Evolutionary conservation across 169 alveolate species (phyloP).

Genomic region (Theileria parva): DNA sequence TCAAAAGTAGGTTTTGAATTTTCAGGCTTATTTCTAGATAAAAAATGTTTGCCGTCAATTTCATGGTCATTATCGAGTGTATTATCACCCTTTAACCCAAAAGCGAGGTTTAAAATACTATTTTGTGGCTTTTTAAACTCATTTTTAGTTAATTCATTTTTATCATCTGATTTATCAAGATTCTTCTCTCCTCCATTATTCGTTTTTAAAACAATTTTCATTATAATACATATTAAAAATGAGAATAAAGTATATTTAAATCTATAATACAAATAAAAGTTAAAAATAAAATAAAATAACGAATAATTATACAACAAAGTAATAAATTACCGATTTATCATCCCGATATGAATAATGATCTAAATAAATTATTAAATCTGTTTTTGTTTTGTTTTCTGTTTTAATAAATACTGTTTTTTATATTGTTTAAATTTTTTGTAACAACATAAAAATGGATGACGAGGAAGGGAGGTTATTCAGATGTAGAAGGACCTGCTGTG

Average conservation of each 20-base stretch:
- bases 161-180: not conserved
- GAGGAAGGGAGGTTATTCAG: conserved; percentile 83
- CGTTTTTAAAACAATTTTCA: conserved; percentile 31
- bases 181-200: not conserved
- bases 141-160: not conserved
- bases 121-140: not conserved
- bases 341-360: conserved; percentile 15
- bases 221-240: not conserved
- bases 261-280: conserved; percentile 8
- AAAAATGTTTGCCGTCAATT: conserved; percentile 13
- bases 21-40: not conserved
- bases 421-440: not conserved
- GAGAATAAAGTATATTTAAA: not conserved
- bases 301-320: not conserved
- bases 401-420: not conserved
- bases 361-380: not conserved
- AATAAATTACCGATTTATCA: not conserved
- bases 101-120: conserved; percentile 5
- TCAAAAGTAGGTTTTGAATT: not conserved
- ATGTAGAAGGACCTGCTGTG: conserved; percentile 87
- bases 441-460: conserved; percentile 81
- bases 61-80: not conserved
- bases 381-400: not conserved
- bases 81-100: conserved; percentile 10
- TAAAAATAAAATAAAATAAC: not conserved